phyloP scores from a whole-genome alignment of 2,329 filamentous ascomycete species.

The Pseudogymnoascus sp. region DNA sequence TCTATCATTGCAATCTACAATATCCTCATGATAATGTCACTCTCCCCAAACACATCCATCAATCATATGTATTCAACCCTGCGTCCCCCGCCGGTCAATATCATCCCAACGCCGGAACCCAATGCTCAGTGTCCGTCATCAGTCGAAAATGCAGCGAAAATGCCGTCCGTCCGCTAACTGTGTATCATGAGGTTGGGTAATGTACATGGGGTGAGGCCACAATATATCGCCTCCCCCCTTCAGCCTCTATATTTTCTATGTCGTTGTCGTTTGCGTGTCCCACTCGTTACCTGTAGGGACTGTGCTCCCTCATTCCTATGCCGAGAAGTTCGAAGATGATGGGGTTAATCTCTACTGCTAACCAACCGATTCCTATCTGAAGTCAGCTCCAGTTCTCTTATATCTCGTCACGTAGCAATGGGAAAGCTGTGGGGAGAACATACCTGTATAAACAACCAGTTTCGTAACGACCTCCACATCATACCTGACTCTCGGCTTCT shows the following conservation, averaged over 20 bases:
- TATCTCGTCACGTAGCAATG: not conserved
- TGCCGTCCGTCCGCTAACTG: not conserved
- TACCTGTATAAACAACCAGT: constrained; percentile 87
- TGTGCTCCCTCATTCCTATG: constrained; percentile 27
- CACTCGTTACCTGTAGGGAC: not conserved
- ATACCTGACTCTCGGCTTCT: constrained; percentile 83
- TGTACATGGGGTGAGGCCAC: not conserved
- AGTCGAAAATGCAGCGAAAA: not conserved
- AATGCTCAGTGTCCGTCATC: not conserved
- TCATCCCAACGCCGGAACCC: not conserved
- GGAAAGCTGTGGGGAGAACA: constrained; percentile 27
- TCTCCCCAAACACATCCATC: not conserved
- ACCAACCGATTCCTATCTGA: constrained; percentile 65
- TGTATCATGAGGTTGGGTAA: constrained; percentile 5
- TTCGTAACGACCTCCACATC: constrained; percentile 99
- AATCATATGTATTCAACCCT: not conserved
- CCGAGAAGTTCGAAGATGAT: constrained; percentile 37
- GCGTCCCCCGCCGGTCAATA: not conserved
- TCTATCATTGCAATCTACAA: not conserved
- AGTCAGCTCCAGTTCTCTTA: not conserved
- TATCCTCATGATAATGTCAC: constrained; percentile 1
- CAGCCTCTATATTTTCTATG: not conserved
- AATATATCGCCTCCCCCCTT: not conserved
- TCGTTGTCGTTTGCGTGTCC: not conserved
- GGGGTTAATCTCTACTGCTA: constrained; percentile 50